Conservation (phyloP, 495 filamentous ascomycete genomes). For the Parmelia sp. region DNA sequence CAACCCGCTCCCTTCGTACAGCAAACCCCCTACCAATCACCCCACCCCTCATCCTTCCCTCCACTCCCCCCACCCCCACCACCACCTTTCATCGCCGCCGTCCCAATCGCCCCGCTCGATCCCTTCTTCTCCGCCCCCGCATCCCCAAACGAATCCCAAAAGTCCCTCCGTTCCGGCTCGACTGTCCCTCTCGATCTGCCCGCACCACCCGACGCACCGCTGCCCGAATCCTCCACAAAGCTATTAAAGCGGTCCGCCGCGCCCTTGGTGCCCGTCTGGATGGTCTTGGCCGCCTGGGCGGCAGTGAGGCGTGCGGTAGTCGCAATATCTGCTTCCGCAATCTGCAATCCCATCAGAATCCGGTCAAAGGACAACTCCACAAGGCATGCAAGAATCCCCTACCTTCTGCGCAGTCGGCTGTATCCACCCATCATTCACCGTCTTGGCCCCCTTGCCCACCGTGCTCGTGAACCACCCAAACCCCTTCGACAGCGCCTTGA, state of each 20-base stretch:
- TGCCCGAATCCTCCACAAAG: slow-evolving; percentile 68
- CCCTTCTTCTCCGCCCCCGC: slow-evolving; percentile 22
- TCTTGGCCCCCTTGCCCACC: slow-evolving; percentile 82
- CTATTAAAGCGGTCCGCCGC: slow-evolving; percentile 71
- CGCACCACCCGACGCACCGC: slow-evolving; percentile 20
- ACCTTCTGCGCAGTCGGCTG: slow-evolving; percentile 86
- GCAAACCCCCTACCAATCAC: slow-evolving; percentile 22
- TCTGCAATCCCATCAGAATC: slow-evolving; percentile 36
- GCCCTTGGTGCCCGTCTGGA: slow-evolving; percentile 59
- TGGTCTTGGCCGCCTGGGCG: slow-evolving; percentile 53
- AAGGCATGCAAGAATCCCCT: slow-evolving; percentile 21
- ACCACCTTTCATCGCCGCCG: slow-evolving; percentile 61
- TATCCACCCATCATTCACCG: slow-evolving; percentile 79
- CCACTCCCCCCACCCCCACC: slow-evolving; percentile 28
- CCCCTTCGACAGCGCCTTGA: slow-evolving; percentile 81
- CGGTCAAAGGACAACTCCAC: not conserved
- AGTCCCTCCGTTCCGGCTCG: slow-evolving; percentile 69
- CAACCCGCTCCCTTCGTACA: not conserved
- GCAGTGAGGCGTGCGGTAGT: slow-evolving; percentile 72
- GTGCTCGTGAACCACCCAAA: slow-evolving; percentile 89
- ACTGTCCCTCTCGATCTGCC: slow-evolving; percentile 27
- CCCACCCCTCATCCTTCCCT: slow-evolving; percentile 38
- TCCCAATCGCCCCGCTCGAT: slow-evolving; percentile 53
- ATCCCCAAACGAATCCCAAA: slow-evolving; percentile 77
- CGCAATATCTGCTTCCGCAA: slow-evolving; percentile 82